These are phyloP conservation scores for Letharia columbiana DNA, from an alignment of 495 filamentous ascomycete species.

Conservation along the genomic window DNA sequence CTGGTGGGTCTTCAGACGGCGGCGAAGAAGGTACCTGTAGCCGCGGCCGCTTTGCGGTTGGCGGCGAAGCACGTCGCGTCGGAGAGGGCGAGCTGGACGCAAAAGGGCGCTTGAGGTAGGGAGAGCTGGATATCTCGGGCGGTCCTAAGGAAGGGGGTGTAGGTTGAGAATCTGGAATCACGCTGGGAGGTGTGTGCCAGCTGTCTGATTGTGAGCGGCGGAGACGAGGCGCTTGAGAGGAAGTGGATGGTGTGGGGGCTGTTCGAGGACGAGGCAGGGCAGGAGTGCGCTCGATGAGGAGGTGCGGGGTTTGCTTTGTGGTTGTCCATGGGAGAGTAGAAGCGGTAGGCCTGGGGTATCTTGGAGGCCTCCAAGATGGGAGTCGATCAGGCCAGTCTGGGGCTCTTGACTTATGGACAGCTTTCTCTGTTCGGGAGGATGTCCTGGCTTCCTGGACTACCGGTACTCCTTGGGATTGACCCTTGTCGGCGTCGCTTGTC, in stretches of 20 bases:
- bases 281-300: conserved; percentile 24
- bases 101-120: conserved; percentile 16
- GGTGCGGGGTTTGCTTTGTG: conserved; percentile 16
- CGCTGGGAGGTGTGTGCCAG: conserved; percentile 38
- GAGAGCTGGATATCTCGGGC: conserved; percentile 13
- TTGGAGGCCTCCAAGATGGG: conserved; percentile 4
- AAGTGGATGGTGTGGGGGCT: conserved; percentile 10
- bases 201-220: conserved; percentile 32
- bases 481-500: background rate
- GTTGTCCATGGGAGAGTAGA: conserved; percentile 11
- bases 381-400: background rate
- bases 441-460: background rate
- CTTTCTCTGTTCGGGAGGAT: background rate
- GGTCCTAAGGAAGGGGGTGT: background rate
- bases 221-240: conserved; percentile 6
- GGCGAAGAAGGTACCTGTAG: conserved; percentile 13
- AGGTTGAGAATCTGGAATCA: conserved; percentile 35
- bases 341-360: background rate
- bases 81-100: conserved; percentile 22
- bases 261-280: conserved; percentile 15
- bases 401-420: background rate
- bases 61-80: conserved; percentile 10
- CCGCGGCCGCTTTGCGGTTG: conserved; percentile 17
- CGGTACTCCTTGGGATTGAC: background rate
- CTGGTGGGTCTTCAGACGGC: background rate